A percentile compares a stretch with the other conserved stretches of the same genome.
Evolutionary conservation across 257 asterid species (phyloP).

Genomic region (Lavandula angustifolia): DNA sequence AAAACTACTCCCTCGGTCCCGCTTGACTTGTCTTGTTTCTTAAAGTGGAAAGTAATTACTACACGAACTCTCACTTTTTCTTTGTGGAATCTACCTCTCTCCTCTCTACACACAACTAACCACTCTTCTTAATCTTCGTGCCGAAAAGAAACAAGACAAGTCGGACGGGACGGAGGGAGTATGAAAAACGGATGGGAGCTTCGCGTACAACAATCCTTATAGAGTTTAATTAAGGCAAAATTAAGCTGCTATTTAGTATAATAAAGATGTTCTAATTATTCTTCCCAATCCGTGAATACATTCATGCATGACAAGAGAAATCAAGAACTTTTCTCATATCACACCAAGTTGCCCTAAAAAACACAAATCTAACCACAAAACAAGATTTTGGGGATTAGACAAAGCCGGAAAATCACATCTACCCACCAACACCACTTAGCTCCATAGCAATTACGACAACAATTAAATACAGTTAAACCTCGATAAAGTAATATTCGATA

Average conservation of each 20-base stretch:
- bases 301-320: conserved; percentile 1
- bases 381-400: conserved; percentile 1
- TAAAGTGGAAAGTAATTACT: too few species aligned
- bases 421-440: background rate
- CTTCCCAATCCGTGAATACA: conserved; percentile 11
- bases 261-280: background rate
- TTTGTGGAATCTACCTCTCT: too few species aligned
- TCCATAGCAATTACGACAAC: background rate
- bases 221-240: background rate
- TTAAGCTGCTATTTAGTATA: background rate
- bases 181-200: background rate
- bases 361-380: conserved; percentile 5
- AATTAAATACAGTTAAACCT: too few species aligned
- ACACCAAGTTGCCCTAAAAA: background rate
- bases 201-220: background rate
- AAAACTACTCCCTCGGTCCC: too few species aligned
- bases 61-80: too few species aligned
- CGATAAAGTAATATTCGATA: too few species aligned
- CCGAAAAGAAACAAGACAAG: too few species aligned
- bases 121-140: too few species aligned
- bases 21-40: too few species aligned
- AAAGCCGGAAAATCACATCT: conserved; percentile 19
- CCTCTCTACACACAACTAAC: too few species aligned
- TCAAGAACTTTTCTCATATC: conserved; percentile 8
- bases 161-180: too few species aligned